Evolutionary conservation across 1,284 basidiomycete genomes (phyloP).

Genomic region (Heterobasidion occidentale): DNA sequence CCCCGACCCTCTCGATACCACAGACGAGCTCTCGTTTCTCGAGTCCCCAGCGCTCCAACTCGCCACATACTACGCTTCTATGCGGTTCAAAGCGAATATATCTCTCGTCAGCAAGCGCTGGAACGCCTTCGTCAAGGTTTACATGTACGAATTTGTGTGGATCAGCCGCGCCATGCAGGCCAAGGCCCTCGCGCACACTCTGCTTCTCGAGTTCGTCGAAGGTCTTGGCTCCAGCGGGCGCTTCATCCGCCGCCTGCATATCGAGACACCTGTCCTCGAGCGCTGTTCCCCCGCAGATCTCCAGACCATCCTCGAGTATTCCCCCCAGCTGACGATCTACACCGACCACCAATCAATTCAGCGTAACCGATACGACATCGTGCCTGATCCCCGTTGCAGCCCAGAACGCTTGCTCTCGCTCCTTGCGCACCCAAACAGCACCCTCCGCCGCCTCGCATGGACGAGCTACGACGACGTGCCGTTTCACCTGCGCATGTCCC

Average conservation of each 20-base stretch:
- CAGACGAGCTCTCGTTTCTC: conserved; percentile 41
- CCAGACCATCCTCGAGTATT: conserved; percentile 54
- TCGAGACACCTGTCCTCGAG: conserved; percentile 60
- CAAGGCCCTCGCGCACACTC: conserved; percentile 43
- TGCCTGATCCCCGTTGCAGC: conserved; percentile 35
- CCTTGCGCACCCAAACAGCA: conserved; percentile 44
- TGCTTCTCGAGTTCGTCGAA: conserved; percentile 39
- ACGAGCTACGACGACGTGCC: conserved; percentile 63
- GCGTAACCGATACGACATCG: conserved; percentile 37
- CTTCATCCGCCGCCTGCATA: conserved; percentile 55
- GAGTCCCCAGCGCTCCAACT: conserved; percentile 33
- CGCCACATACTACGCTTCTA: conserved; percentile 35
- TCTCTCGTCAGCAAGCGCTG: conserved; percentile 49
- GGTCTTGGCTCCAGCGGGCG: conserved; percentile 34
- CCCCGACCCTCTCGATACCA: conserved; percentile 37
- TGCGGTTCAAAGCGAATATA: conserved; percentile 41
- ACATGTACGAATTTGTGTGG: conserved; percentile 64
- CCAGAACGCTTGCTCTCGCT: conserved; percentile 48
- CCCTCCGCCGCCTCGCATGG: conserved; percentile 51
- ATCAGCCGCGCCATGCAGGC: conserved; percentile 52
- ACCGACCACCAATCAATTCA: conserved; percentile 58
- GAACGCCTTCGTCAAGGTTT: conserved; percentile 42
- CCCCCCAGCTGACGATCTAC: conserved; percentile 50
- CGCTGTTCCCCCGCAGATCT: conserved; percentile 61
- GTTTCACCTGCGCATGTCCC: conserved; percentile 49